phyloP scores from a whole-genome alignment of 73 alveolate species.

The Tetrahymena borealis region DNA sequence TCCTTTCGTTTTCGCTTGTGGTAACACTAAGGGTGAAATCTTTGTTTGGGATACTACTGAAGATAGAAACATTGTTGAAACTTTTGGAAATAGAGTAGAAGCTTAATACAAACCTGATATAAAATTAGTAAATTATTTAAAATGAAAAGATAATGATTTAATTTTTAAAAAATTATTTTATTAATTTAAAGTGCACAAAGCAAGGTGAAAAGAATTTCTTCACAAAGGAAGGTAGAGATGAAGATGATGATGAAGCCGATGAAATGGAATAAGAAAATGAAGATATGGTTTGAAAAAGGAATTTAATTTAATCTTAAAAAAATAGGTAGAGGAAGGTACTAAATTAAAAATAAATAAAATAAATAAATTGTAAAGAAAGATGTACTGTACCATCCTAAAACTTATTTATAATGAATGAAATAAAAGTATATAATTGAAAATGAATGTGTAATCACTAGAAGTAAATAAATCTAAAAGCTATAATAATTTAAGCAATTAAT shows the following conservation, averaged over 20 bases:
- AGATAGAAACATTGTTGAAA: conserved; percentile 13
- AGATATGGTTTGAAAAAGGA: not conserved
- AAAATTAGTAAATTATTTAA: not conserved
- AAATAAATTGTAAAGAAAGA: no score
- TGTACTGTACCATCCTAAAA: no score
- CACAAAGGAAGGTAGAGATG: conserved; percentile 16
- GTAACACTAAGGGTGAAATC: conserved; percentile 26
- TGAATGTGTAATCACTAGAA: no score
- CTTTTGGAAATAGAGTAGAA: conserved; percentile 14
- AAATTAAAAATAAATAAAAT: no score
- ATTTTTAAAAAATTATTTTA: not conserved
- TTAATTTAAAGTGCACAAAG: conserved; percentile 8
- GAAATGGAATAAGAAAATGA: conserved; percentile 39
- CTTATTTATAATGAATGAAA: no score
- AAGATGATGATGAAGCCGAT: conserved; percentile 1
- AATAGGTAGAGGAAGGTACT: no score
- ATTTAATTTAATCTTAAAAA: no score
- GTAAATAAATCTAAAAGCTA: no score
- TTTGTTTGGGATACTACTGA: conserved; percentile 42
- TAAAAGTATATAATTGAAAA: no score
- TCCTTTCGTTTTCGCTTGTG: conserved; percentile 41
- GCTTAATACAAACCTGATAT: conserved; percentile 15
- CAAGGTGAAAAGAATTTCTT: conserved; percentile 15
- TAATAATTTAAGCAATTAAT: no score
- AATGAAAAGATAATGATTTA: not conserved